Percentiles rank a stretch among this genome's conserved stretches.
phyloP scores from a whole-genome alignment of 257 asterid species.

The Przewalskia tangutica region DNA sequence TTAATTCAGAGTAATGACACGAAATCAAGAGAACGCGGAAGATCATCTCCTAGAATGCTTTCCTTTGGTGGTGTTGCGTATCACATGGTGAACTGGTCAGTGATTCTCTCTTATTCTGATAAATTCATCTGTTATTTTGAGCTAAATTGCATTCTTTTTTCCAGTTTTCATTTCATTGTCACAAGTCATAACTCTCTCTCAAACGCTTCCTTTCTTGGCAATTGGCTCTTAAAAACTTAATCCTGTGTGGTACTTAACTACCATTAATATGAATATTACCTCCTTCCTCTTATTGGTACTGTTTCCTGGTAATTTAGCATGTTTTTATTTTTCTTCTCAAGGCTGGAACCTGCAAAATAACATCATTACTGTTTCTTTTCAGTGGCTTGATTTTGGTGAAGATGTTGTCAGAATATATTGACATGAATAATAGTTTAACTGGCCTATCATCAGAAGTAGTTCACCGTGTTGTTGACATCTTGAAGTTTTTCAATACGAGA shows the following conservation, averaged over 20 bases:
- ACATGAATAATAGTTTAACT: constrained; percentile 67
- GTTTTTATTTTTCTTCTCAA: not conserved
- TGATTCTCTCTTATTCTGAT: constrained; percentile 9
- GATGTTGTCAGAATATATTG: constrained; percentile 89
- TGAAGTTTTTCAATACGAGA: constrained; percentile 90
- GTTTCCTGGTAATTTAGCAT: constrained; percentile 1
- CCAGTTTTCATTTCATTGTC: not conserved
- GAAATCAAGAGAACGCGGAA: constrained; percentile 61
- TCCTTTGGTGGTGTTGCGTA: constrained; percentile 68
- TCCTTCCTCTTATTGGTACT: not conserved
- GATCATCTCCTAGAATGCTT: constrained; percentile 58
- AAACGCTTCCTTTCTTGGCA: not conserved
- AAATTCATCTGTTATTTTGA: constrained; percentile 1
- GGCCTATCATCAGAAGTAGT: constrained; percentile 84
- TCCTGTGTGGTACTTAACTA: not conserved
- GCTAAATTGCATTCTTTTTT: not conserved
- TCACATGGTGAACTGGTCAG: constrained; percentile 99
- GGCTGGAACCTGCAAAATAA: constrained; percentile 1
- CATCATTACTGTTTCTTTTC: constrained; percentile 14
- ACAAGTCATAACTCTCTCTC: not conserved
- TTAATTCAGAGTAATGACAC: constrained; percentile 42
- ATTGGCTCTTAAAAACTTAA: not conserved
- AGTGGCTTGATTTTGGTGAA: constrained; percentile 97
- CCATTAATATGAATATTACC: not conserved
- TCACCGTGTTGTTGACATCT: constrained; percentile 90